Evolutionary conservation across 805 yeast species (phyloP).

Genomic region (Ogataea sp.): DNA sequence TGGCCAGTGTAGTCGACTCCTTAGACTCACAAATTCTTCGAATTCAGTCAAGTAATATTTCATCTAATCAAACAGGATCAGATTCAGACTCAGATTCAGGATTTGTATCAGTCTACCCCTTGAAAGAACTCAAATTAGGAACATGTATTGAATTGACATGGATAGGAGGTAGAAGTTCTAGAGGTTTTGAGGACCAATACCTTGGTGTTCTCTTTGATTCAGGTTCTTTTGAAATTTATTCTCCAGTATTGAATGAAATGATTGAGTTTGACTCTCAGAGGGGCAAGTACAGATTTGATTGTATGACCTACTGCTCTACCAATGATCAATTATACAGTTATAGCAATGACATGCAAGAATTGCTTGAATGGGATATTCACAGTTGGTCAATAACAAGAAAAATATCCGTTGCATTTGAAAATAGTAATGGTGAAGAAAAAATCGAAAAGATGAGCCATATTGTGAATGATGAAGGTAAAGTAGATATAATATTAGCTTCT

Average conservation of each 20-base stretch:
- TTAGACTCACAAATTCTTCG: conserved; percentile 33
- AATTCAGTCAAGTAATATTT: background rate
- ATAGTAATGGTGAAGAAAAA: background rate
- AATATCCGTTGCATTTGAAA: conserved; percentile 26
- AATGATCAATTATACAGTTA: conserved; percentile 38
- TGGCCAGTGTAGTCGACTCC: conserved; percentile 59
- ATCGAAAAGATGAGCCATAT: background rate
- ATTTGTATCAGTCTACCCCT: background rate
- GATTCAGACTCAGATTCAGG: too few species aligned
- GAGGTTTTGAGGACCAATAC: conserved; percentile 32
- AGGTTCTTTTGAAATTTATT: conserved; percentile 58
- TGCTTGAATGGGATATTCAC: conserved; percentile 51
- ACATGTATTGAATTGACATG: background rate
- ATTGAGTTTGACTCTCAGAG: conserved; percentile 22
- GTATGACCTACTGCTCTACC: conserved; percentile 37
- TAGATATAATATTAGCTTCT: conserved; percentile 49
- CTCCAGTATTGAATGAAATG: conserved; percentile 57
- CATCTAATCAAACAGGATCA: too few species aligned
- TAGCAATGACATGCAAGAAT: conserved; percentile 53
- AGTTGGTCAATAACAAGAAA: conserved; percentile 33
- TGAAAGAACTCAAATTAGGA: background rate
- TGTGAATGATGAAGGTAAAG: background rate
- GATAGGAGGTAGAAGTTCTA: background rate
- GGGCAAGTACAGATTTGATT: conserved; percentile 9
- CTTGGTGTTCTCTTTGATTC: conserved; percentile 57